Conservation (phyloP, 2,329 filamentous ascomycete species). For the Calonectria pteridis region DNA sequence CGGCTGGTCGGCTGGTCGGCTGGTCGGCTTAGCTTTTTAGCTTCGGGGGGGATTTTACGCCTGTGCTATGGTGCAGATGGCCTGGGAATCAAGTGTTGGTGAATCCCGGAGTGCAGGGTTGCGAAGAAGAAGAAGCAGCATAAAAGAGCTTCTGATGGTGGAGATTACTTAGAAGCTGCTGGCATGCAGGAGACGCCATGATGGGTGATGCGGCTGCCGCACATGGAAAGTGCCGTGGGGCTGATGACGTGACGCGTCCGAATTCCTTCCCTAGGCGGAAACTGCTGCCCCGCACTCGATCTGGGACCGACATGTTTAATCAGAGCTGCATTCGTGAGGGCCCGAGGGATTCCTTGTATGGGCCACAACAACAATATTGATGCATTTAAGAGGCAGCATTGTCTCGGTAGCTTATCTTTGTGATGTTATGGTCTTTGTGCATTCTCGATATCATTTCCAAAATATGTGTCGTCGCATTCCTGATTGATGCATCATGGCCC, state of each 20-base stretch:
- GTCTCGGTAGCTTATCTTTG: background rate
- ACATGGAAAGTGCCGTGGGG: constrained; percentile 18
- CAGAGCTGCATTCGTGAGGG: background rate
- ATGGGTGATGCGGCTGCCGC: background rate
- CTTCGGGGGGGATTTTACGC: background rate
- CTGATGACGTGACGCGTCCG: constrained; percentile 27
- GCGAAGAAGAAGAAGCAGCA: background rate
- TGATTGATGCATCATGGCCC: background rate
- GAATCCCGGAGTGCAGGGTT: background rate
- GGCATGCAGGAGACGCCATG: constrained; percentile 2
- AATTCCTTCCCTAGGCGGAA: background rate
- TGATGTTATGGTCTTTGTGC: background rate
- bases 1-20: background rate
- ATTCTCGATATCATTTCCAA: background rate
- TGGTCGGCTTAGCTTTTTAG: background rate
- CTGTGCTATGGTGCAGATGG: background rate
- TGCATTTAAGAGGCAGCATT: background rate
- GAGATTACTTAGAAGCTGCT: background rate
- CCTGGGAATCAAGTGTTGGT: background rate
- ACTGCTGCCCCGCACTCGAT: background rate
- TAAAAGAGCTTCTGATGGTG: background rate
- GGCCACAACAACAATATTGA: background rate
- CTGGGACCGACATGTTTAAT: background rate
- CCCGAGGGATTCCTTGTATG: background rate
- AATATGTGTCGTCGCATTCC: background rate